Percentiles rank a stretch among this genome's conserved stretches.
phyloP scores from a whole-genome alignment of 495 filamentous ascomycete genomes.

The Astrothelium subdiscretum region DNA sequence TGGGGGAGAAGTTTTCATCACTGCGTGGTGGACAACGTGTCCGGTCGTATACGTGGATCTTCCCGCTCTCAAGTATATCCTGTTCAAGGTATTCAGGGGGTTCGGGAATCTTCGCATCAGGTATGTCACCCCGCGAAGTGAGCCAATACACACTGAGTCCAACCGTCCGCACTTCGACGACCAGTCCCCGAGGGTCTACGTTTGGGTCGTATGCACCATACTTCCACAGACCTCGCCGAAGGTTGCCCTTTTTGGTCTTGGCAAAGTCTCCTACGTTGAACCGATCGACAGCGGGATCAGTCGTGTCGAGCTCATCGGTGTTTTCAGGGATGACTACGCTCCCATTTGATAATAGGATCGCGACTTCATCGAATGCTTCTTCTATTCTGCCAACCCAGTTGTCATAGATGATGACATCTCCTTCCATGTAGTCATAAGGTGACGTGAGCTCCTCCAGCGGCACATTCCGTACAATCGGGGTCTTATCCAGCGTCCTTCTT shows the following conservation, averaged over 20 bases:
- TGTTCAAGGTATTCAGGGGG: constrained; percentile 13
- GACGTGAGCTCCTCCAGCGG: constrained; percentile 22
- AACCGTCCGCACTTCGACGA: constrained; percentile 36
- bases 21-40: constrained; percentile 9
- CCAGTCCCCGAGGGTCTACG: constrained; percentile 33
- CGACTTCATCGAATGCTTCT: constrained; percentile 17
- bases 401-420: constrained; percentile 27
- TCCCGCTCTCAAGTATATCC: constrained; percentile 15
- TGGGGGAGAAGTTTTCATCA: neutral
- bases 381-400: constrained; percentile 29
- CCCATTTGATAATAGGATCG: constrained; percentile 24
- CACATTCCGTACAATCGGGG: constrained; percentile 3
- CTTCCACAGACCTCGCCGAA: constrained; percentile 39
- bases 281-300: constrained; percentile 9
- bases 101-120: neutral
- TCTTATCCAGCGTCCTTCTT: neutral
- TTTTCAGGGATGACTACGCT: constrained; percentile 28
- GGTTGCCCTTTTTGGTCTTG: constrained; percentile 37
- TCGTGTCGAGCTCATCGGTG: constrained; percentile 18
- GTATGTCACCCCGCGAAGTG: constrained; percentile 5
- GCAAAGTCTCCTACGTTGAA: constrained; percentile 36
- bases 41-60: constrained; percentile 23
- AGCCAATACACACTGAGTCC: constrained; percentile 41
- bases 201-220: constrained; percentile 38
- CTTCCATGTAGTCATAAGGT: constrained; percentile 20